phyloP scores from a whole-genome alignment of 139 green algal species.

The Chlamydomonas incerta region DNA sequence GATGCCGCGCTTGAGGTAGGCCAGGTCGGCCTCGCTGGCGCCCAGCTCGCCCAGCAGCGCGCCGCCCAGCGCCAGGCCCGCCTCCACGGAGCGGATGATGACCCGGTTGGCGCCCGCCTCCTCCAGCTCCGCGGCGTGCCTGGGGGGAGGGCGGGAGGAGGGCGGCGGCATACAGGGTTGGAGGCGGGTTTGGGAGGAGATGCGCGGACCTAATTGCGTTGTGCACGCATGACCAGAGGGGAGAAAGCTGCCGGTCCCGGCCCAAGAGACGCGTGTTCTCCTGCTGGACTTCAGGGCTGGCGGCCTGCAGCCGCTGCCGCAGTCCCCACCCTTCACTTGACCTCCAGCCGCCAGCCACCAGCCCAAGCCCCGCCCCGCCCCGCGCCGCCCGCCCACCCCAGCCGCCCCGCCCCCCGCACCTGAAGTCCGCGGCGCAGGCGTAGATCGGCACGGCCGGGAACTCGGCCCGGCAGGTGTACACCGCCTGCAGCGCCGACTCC shows the following conservation, averaged over 20 bases:
- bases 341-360: too few species aligned
- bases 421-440: conserved; percentile 78
- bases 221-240: too few species aligned
- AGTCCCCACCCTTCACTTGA: too few species aligned
- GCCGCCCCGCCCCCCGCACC: not conserved
- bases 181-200: too few species aligned
- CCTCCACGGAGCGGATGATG: conserved; percentile 72
- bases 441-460: conserved; percentile 87
- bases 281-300: too few species aligned
- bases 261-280: too few species aligned
- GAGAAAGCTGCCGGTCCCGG: too few species aligned
- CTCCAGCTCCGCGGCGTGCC: conserved; percentile 83
- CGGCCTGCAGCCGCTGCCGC: too few species aligned
- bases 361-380: too few species aligned
- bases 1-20: conserved; percentile 44
- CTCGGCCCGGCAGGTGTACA: conserved; percentile 65
- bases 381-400: too few species aligned
- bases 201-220: too few species aligned
- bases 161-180: too few species aligned
- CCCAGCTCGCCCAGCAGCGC: conserved; percentile 68
- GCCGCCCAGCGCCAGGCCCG: conserved; percentile 74
- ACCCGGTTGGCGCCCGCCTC: conserved; percentile 78
- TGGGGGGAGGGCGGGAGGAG: not conserved
- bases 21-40: conserved; percentile 37
- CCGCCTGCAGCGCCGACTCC: conserved; percentile 64